phyloP scores from a whole-genome alignment of 768 basidiomycete genomes.

The Collybia sordida region DNA sequence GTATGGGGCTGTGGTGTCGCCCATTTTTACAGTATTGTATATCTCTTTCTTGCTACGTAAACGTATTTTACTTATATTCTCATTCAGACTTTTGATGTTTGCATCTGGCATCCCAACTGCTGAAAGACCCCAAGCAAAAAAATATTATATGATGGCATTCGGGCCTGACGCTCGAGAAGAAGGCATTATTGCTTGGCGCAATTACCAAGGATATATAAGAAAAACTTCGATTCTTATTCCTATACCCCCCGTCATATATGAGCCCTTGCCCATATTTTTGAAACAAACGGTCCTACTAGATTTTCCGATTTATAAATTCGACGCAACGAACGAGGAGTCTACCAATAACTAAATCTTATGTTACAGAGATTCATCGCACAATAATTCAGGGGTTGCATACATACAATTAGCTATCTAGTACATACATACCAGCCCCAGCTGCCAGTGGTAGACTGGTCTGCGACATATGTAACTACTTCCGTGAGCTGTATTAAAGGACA shows the following conservation, averaged over 20 bases:
- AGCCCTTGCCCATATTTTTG: constrained; percentile 44
- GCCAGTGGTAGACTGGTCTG: too few species aligned
- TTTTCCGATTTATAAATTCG: constrained; percentile 59
- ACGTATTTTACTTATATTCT: neutral
- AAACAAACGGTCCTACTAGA: constrained; percentile 62
- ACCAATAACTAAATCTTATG: too few species aligned
- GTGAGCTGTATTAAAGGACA: too few species aligned
- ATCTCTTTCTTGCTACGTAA: constrained; percentile 14
- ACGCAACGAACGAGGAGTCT: constrained; percentile 45
- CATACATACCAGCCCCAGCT: too few species aligned
- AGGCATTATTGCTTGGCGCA: constrained; percentile 41
- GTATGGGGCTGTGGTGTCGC: constrained; percentile 58
- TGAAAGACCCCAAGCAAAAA: constrained; percentile 64
- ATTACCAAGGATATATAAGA: constrained; percentile 55
- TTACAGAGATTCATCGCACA: too few species aligned
- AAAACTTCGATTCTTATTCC: constrained; percentile 63
- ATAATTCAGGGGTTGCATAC: too few species aligned
- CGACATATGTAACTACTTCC: too few species aligned
- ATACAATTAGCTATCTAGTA: too few species aligned
- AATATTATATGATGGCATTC: constrained; percentile 54
- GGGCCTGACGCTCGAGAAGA: constrained; percentile 31
- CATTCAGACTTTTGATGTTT: constrained; percentile 55
- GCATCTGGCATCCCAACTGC: constrained; percentile 69
- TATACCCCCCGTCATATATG: constrained; percentile 55
- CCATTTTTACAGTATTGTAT: constrained; percentile 64